Base-by-base conservation (phyloP, 768 basidiomycete species). In the Hebeloma cylindrosporum region DNA sequence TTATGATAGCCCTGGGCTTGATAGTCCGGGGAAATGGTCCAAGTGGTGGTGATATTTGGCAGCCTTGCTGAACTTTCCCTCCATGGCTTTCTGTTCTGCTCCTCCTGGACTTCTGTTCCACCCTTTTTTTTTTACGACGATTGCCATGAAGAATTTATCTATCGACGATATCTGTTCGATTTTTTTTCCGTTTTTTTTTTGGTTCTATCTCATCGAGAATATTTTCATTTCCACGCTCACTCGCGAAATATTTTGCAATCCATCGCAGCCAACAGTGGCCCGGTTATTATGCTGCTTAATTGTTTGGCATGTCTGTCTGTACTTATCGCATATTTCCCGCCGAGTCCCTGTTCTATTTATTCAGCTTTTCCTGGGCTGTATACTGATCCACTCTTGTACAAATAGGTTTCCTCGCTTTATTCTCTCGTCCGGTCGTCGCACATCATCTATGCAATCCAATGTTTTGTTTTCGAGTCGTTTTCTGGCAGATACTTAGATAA, bases 1-100 rank as follows among this genome's bases (percentile, higher is more conserved):
- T 54, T 90, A 88, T 53, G 82, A 87, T 51, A 88, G 86, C 60
- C 88, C 88, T n/a, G 81, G 77, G 49, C 73, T 48, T 36, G 62
- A 60, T 17, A 55, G 44, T 37, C 54, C 44, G 28, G 40, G 45
- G 43, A 64, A 60, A 42, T 64, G 61, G 60, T 64, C 47, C 45
- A 64, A 60, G 43, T 64, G 61, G 60, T 64, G 61, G 60, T 64
- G 46, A 59, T 53, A 39, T 28, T 33, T 29, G 17, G n/a, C n/a
- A n/a, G n/a, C n/a, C n/a, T n/a, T n/a, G n/a, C n/a, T n/a, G n/a
- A n/a, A n/a, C n/a, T 20, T 28, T 35, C 17, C 36, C 18, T 33
- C 7, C 36, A 22, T 48, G 18, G 16, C 7, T 23, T 16, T 44
- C 43, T 38, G 30, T 6, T 38, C 29, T 40, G 7, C 23, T 29